phyloP scores from a whole-genome alignment of 2,329 filamentous ascomycete species.

The Knufia petricola region DNA sequence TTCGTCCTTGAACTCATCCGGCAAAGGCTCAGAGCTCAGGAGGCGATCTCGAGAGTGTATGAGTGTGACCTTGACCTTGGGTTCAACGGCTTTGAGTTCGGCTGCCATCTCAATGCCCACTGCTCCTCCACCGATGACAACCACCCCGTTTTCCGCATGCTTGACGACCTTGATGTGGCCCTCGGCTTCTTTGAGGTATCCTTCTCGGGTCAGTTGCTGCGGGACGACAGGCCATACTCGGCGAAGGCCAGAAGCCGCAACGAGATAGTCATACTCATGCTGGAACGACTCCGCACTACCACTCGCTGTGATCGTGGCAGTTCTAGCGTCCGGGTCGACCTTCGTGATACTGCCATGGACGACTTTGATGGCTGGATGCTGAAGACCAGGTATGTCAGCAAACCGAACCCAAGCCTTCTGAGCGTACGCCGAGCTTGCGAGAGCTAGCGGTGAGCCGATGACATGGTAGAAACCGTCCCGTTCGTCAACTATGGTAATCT shows the following conservation, averaged over 20 bases:
- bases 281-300: constrained; percentile 34
- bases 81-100: constrained; percentile 61
- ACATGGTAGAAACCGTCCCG: constrained; percentile 75
- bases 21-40: constrained; percentile 63
- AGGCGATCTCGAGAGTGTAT: constrained; percentile 63
- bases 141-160: constrained; percentile 48
- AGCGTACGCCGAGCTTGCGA: constrained; percentile 55
- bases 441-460: constrained; percentile 64
- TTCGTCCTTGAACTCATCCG: constrained; percentile 57
- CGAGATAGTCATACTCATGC: constrained; percentile 60
- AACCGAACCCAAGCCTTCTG: constrained; percentile 62
- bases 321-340: constrained; percentile 52
- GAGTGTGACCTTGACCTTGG: constrained; percentile 57
- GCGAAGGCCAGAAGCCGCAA: constrained; percentile 60
- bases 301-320: constrained; percentile 46
- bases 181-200: constrained; percentile 54
- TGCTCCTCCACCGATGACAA: constrained; percentile 68
- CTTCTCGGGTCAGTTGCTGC: constrained; percentile 50
- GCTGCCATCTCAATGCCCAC: constrained; percentile 76
- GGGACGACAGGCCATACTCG: constrained; percentile 65
- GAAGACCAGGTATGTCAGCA: constrained; percentile 56
- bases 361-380: constrained; percentile 51
- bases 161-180: constrained; percentile 49
- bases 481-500: constrained; percentile 68
- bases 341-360: constrained; percentile 55